phyloP scores from a whole-genome alignment of 2,329 filamentous ascomycete genomes.

The Penicillium frequentans region DNA sequence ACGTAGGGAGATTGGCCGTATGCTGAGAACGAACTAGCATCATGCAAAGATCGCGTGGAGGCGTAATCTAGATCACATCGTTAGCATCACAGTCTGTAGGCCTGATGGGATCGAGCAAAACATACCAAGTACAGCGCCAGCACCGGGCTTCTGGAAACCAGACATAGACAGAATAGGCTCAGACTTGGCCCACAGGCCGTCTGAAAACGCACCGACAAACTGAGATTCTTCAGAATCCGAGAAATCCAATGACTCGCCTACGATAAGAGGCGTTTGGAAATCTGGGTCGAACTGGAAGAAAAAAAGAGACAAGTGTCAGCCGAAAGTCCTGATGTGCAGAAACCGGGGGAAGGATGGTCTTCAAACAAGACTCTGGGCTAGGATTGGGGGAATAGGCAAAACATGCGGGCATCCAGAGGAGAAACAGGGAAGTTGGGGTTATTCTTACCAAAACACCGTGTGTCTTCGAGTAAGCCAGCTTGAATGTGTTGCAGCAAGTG shows the following conservation, averaged over 20 bases:
- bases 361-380: slow-evolving; percentile 18
- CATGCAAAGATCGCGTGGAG: slow-evolving; percentile 38
- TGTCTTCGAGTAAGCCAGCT: slow-evolving; percentile 50
- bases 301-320: slow-evolving; percentile 16
- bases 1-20: slow-evolving; percentile 42
- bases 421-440: slow-evolving; percentile 16
- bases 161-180: slow-evolving; percentile 74
- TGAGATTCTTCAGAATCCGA: slow-evolving; percentile 47
- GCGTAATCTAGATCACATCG: slow-evolving; percentile 33
- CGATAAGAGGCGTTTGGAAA: slow-evolving; percentile 48
- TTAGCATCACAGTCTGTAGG: slow-evolving; percentile 9
- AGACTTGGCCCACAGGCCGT: slow-evolving; percentile 56
- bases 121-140: slow-evolving; percentile 80
- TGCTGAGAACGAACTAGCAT: slow-evolving; percentile 42
- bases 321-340: slow-evolving; percentile 5
- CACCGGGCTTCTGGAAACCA: slow-evolving; percentile 74
- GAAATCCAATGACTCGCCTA: slow-evolving; percentile 49
- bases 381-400: slow-evolving; percentile 16
- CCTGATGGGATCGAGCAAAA: slow-evolving; percentile 27
- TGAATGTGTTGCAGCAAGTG: slow-evolving; percentile 49
- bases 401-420: slow-evolving; percentile 27
- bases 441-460: slow-evolving; percentile 46
- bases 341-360: slow-evolving; percentile 1
- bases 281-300: slow-evolving; percentile 41
- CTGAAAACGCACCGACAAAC: slow-evolving; percentile 47